A percentile compares a stretch with the other conserved stretches of the same genome.
Conservation (phyloP, 139 green algal genomes). For the Microglena sp. region DNA sequence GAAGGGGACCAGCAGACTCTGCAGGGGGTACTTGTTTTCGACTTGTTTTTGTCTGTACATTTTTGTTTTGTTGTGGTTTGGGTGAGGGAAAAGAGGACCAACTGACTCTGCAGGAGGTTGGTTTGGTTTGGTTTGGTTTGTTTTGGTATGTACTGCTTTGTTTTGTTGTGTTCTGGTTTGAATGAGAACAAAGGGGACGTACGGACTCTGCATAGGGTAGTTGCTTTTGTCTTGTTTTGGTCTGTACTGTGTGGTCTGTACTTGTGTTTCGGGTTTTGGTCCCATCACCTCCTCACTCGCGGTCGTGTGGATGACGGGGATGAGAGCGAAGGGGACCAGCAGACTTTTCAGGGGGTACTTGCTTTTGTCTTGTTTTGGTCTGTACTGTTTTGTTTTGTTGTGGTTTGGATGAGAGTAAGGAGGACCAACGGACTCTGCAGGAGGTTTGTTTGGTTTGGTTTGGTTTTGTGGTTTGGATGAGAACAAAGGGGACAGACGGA, state of each 20-base stretch:
- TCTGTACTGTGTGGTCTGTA: no score
- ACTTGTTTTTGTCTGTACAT: not conserved
- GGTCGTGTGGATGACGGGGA: conserved; percentile 25
- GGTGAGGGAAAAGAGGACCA: not conserved
- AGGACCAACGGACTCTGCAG: not conserved
- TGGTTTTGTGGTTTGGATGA: no score
- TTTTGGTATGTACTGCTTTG: no score
- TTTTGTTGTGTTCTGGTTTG: no score
- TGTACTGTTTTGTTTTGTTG: not conserved
- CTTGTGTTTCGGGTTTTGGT: no score
- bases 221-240: no score
- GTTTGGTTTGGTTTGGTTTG: no score
- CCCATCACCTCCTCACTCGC: conserved; percentile 3
- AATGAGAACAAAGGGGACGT: no score
- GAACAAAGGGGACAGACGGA: no score
- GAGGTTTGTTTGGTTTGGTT: no score
- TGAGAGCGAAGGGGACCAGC: conserved; percentile 55
- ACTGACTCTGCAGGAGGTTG: not conserved
- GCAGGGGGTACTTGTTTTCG: conserved; percentile 12
- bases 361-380: not conserved
- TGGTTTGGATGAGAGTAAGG: not conserved
- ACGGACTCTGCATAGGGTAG: no score
- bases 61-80: not conserved
- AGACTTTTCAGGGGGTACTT: conserved; percentile 28
- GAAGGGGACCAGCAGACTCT: conserved; percentile 57